Conservation (phyloP, 306 rosid genomes). For the Malus fusca region DNA sequence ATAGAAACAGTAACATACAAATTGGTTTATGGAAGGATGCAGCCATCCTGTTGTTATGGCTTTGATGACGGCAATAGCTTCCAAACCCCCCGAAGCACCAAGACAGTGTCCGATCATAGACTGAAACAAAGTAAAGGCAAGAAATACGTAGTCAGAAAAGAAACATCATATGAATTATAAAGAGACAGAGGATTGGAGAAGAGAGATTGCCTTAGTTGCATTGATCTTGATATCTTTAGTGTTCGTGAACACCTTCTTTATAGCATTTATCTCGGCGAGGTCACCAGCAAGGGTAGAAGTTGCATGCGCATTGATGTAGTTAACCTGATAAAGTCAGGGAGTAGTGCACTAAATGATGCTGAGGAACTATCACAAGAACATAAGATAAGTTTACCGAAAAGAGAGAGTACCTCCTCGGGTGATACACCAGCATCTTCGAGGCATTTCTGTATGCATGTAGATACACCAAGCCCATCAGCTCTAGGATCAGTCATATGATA, state of each 20-base stretch:
- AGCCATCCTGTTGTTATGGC: constrained; percentile 95
- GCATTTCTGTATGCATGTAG: constrained; percentile 83
- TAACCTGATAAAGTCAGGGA: constrained; percentile 50
- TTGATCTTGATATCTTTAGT: constrained; percentile 84
- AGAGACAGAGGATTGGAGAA: constrained; percentile 4
- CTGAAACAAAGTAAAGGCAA: constrained; percentile 40
- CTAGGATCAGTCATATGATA: constrained; percentile 99
- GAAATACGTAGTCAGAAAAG: constrained; percentile 19
- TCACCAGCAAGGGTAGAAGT: constrained; percentile 97
- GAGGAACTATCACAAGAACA: not conserved
- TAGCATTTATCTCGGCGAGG: constrained; percentile 91
- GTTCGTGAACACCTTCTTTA: constrained; percentile 88
- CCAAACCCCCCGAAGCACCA: constrained; percentile 98
- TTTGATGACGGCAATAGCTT: constrained; percentile 96
- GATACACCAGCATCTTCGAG: constrained; percentile 99
- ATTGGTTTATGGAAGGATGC: constrained; percentile 94
- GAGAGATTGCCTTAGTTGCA: constrained; percentile 78
- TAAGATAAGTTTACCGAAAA: not conserved
- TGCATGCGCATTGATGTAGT: constrained; percentile 98
- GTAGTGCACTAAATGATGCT: not conserved
- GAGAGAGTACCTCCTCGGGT: constrained; percentile 74
- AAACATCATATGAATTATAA: constrained; percentile 10
- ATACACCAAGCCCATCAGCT: constrained; percentile 96
- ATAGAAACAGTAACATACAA: constrained; percentile 42
- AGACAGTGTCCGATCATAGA: constrained; percentile 99